Base-by-base conservation (phyloP, 106 monocot species). In the Narthecium ossifragum region DNA sequence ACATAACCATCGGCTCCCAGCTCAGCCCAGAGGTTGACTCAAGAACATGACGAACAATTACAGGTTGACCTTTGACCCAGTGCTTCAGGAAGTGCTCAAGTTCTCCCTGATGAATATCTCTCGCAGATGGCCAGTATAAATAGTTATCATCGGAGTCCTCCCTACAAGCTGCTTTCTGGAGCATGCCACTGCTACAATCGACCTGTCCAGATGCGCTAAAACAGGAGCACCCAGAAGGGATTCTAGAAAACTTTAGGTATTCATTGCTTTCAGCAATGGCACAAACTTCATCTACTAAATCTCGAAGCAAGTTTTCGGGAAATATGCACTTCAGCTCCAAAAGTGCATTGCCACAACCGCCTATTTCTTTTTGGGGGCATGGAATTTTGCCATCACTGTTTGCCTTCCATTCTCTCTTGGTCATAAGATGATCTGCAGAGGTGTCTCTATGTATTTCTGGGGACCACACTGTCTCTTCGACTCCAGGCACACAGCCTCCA, bases 1-100 rank as follows among this genome's bases (percentile, higher is more conserved):
- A 72, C 56, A 71, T 66, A 15, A 62, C 78, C 59, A 78, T 61
- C 10, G 74, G 74, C 1, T 75, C 74, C 74, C 74, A 75, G 57
- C 74, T 75, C 46, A 75, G 62, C 32, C 74, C 74, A 46, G 62
- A 34, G 46, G 74, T 55, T 67, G 34, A 61, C 53, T 75, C 62
- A 75, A 75, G 55, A 15, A 68, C 74, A 56, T 46, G 61, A 55
- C 68, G 61, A 24, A 75, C 74, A 47, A 75, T 62, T 17, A 75
- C 68, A 48, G 74, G 74, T 37, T 68, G 66, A 43, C 73, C 73
- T 34, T 45, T 74, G 31, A 43, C 17, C 73, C 73, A 74, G 17
- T 74, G 73, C 68, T 53, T 67, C 38, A 56, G 67, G 54, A 75
- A 75, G 48, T 75, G 74, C 11, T 61, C 68, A n/a, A 62, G 20